These are phyloP conservation scores for Adansonia rubrostipa DNA, from an alignment of 441 rosid genomes.

Conservation along the genomic window DNA sequence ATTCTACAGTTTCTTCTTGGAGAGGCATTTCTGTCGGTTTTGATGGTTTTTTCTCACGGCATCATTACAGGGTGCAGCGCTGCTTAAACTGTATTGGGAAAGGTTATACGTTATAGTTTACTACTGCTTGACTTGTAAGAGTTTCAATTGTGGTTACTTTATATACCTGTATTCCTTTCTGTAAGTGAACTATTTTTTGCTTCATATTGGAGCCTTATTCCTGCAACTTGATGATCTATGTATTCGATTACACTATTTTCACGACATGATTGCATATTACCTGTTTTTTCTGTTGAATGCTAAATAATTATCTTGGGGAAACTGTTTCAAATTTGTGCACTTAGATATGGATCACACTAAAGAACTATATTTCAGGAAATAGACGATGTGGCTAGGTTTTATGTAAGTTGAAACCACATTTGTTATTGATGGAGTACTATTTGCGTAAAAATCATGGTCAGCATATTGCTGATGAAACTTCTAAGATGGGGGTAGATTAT, in stretches of 20 bases:
- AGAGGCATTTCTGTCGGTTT: neutral
- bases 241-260: neutral
- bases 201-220: conserved; percentile 1
- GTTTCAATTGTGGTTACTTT: neutral
- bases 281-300: neutral
- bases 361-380: neutral
- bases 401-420: neutral
- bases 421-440: neutral
- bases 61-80: conserved; percentile 65
- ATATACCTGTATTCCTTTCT: neutral
- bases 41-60: neutral
- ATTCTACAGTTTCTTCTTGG: neutral
- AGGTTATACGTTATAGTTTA: conserved; percentile 42
- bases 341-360: neutral
- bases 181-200: conserved; percentile 1
- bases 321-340: neutral
- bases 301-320: neutral
- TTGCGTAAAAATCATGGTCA: neutral
- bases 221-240: neutral
- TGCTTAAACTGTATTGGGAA: conserved; percentile 84
- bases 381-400: conserved; percentile 7
- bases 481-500: neutral
- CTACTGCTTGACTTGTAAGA: conserved; percentile 7
- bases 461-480: neutral
- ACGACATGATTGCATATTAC: neutral